Conservation (phyloP, 257 asterid species). For the Schizonepeta tenuifolia region DNA sequence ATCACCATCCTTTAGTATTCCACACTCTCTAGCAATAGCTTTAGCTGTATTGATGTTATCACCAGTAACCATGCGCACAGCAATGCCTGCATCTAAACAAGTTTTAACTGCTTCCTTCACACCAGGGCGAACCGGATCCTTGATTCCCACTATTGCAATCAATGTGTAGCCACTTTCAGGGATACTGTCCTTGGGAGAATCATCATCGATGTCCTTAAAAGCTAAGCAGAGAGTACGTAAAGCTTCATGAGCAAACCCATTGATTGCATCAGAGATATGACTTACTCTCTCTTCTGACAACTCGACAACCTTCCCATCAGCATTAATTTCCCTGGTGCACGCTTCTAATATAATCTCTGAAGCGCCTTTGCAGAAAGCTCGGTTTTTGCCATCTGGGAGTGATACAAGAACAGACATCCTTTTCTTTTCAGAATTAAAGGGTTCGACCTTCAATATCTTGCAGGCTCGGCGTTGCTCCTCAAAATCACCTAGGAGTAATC, state of each 20-base stretch:
- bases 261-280: slow-evolving; percentile 53
- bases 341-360: slow-evolving; percentile 82
- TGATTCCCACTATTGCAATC: slow-evolving; percentile 85
- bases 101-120: slow-evolving; percentile 86
- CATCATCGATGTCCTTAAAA: slow-evolving; percentile 65
- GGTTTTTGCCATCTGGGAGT: slow-evolving; percentile 68
- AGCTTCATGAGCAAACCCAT: slow-evolving; percentile 75
- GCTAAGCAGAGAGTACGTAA: slow-evolving; percentile 94
- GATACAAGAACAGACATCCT: slow-evolving; percentile 86
- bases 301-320: slow-evolving; percentile 60
- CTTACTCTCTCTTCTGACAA: slow-evolving; percentile 65
- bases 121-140: slow-evolving; percentile 96
- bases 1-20: slow-evolving; percentile 71
- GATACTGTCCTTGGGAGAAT: slow-evolving; percentile 43
- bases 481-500: slow-evolving; percentile 80
- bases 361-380: slow-evolving; percentile 96
- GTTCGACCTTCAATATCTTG: slow-evolving; percentile 78
- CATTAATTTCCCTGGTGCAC: slow-evolving; percentile 63
- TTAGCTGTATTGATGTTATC: slow-evolving; percentile 93
- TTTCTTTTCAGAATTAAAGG: slow-evolving; percentile 94
- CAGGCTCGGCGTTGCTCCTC: slow-evolving; percentile 58
- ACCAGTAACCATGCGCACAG: slow-evolving; percentile 94
- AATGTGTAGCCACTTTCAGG: slow-evolving; percentile 81
- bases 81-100: slow-evolving; percentile 88
- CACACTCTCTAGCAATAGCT: slow-evolving; percentile 98